phyloP scores from a whole-genome alignment of 2,329 filamentous ascomycete species.

The Aphanoascus verrucosus region DNA sequence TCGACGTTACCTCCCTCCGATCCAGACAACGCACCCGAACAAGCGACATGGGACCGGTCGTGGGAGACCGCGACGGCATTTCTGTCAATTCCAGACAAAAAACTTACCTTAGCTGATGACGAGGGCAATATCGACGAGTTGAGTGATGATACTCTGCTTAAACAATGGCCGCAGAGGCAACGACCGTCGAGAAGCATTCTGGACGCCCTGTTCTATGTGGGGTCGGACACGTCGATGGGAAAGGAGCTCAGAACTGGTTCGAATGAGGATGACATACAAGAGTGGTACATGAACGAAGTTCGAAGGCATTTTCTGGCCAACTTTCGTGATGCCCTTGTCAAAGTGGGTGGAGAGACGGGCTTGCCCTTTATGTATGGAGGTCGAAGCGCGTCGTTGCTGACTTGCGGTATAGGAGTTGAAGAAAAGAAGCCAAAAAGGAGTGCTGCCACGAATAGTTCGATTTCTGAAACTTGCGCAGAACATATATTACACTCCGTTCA shows the following conservation, averaged over 20 bases:
- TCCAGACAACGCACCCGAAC: constrained; percentile 21
- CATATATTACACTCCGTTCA: constrained; percentile 30
- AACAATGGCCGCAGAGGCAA: constrained; percentile 23
- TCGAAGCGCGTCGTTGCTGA: background rate
- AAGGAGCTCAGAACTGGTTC: constrained; percentile 13
- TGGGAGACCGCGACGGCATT: constrained; percentile 35
- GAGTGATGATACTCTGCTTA: constrained; percentile 22
- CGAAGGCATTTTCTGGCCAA: constrained; percentile 35
- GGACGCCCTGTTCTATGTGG: constrained; percentile 29
- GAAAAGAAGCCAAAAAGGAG: constrained; percentile 18
- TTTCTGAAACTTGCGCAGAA: constrained; percentile 29
- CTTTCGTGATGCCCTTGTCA: constrained; percentile 24
- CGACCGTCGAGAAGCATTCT: constrained; percentile 23
- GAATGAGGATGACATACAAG: constrained; percentile 25
- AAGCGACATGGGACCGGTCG: constrained; percentile 30
- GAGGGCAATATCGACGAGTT: constrained; percentile 12
- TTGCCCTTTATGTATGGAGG: constrained; percentile 7
- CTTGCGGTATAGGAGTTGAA: constrained; percentile 20
- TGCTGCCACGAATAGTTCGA: constrained; percentile 26
- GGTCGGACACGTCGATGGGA: constrained; percentile 17
- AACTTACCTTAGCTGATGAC: constrained; percentile 19
- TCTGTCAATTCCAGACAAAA: constrained; percentile 29
- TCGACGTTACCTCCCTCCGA: background rate
- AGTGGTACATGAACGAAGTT: constrained; percentile 37
- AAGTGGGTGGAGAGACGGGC: constrained; percentile 21